Evolutionary conservation across 345 rosid species (phyloP).

Genomic region (Erucastrum elatum): DNA sequence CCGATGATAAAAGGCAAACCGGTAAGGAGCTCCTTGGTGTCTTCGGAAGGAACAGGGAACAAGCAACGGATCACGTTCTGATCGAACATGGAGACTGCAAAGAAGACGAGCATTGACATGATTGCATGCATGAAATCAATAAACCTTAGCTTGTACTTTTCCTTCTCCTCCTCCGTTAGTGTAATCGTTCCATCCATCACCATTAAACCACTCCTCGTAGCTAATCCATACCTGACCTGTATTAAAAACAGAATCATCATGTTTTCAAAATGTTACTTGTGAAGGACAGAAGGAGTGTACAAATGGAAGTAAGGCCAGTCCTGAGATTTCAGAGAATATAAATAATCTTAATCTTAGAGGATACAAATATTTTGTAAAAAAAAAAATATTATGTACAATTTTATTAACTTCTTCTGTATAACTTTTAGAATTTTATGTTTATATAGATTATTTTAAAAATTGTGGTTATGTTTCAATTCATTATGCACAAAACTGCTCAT

Average conservation of each 20-base stretch:
- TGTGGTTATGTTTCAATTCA: neutral
- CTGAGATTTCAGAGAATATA: no score
- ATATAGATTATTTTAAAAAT: no score
- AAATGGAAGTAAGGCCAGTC: no score
- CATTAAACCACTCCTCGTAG: conserved; percentile 56
- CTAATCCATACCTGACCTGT: conserved; percentile 59
- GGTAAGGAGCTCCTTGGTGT: conserved; percentile 44
- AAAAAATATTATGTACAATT: no score
- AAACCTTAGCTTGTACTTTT: conserved; percentile 45
- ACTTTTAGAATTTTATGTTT: no score
- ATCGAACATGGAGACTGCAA: conserved; percentile 61
- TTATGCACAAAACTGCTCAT: neutral
- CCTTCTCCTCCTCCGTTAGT: conserved; percentile 43
- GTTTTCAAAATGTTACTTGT: neutral
- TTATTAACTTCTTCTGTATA: no score
- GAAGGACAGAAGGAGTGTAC: neutral
- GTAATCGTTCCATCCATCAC: conserved; percentile 51
- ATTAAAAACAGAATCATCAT: neutral
- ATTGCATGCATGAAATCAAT: conserved; percentile 67
- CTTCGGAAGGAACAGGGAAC: conserved; percentile 51
- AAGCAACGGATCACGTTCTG: conserved; percentile 63
- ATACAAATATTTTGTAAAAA: no score
- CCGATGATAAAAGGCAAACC: conserved; percentile 54
- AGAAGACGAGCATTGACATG: conserved; percentile 58
- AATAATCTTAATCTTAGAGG: no score